Evolutionary conservation across 176 grass and related monocot genomes (phyloP).

Genomic region (Triticum timopheevii): DNA sequence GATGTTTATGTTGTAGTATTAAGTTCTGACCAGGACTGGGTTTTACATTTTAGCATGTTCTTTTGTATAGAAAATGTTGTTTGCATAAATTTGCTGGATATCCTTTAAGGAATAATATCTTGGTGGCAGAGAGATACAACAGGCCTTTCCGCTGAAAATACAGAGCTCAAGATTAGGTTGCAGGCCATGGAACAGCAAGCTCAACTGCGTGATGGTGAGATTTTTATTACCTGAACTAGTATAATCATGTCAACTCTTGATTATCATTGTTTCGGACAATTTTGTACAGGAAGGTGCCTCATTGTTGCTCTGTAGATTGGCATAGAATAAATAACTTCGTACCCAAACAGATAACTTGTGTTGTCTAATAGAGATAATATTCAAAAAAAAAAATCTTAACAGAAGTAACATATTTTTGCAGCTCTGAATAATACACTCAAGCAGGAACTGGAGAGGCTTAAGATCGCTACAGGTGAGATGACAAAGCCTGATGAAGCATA

Average conservation of each 20-base stretch:
- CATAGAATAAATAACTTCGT: neutral
- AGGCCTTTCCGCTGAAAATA: conserved; percentile 65
- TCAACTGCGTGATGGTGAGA: conserved; percentile 72
- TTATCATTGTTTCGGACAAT: neutral
- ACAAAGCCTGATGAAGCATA: conserved; percentile 54
- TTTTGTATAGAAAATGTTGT: neutral
- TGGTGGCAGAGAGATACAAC: conserved; percentile 76
- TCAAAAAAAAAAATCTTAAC: neutral
- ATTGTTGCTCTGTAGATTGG: neutral
- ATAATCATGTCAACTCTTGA: conserved; percentile 2
- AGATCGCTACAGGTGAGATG: conserved; percentile 68
- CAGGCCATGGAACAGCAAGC: conserved; percentile 93
- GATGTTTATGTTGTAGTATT: conserved; percentile 11
- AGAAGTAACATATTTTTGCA: conserved; percentile 38
- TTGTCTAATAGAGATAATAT: neutral
- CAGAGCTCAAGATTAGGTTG: conserved; percentile 84
- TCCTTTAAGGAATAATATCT: conserved; percentile 30
- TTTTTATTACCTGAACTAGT: neutral
- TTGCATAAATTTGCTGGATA: conserved; percentile 31
- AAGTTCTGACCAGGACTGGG: neutral
- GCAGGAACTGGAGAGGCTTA: conserved; percentile 87
- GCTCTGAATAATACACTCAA: conserved; percentile 78
- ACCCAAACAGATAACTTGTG: neutral
- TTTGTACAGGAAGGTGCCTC: neutral
- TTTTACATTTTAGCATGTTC: neutral